Base-by-base conservation (phyloP, 371 early-diverging fungal species). In the Apophysomyces ossiformis region DNA sequence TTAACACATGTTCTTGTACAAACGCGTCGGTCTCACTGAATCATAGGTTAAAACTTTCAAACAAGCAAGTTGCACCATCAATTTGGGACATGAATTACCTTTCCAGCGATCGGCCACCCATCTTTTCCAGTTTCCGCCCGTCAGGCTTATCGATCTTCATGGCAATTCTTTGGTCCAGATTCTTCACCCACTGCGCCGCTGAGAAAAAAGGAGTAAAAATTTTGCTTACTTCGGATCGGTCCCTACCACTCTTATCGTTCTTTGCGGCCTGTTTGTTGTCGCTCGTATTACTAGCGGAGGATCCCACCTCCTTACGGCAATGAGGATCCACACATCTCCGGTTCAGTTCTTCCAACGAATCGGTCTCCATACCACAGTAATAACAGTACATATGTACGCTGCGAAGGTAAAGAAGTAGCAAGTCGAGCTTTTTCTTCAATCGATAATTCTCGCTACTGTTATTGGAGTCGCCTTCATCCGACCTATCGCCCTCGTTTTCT, bases 331-430 rank as follows among this genome's bases (percentile, higher is more conserved):
- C 85, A 68, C 93, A 93, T 64, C 89, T 89, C 64, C 96, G 88
- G 36, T 74, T 67, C 68, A 95, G 88, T 71, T 96, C 97, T 71
- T 96, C 95, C 3, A 85, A 66, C 41, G 89, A 90, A 61, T 92
- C 92, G 47, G 91, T 88, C 45, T 93, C 95, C 37, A 89, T 72
- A 15, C 91, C 94, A 68, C 93, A 92, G 83, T 98, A 98, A 80
- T 96, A 97, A 83, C 96, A 96, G 68, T 92, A 97, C 74, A 90
- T 85, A 78, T 96, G 96, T 7, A 96, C 96, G n/a, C 88, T 86
- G 59, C 96, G 89, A 41, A 96, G 80, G 67, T 97, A 98, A 64
- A 86, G 86, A 50, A 96, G 85, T 61, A 87, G 78, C 67, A 96
- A 70, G 74, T 98, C 98, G 63, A 98, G 78, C 32, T 81, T 76